Conservation (phyloP, 805 yeast genomes). For the Candida vaughaniae region DNA sequence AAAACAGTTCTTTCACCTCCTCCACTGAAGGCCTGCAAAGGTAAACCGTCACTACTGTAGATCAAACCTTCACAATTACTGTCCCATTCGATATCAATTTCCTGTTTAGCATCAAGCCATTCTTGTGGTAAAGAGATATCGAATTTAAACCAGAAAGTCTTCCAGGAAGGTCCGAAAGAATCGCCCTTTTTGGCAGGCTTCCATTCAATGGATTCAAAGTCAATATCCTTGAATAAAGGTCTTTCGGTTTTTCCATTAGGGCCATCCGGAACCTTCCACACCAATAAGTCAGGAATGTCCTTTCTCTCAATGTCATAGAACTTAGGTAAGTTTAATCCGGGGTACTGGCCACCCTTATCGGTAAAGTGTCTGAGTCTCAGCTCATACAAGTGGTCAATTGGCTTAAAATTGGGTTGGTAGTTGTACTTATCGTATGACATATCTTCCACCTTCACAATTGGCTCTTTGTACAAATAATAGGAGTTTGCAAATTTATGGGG, state of each 20-base stretch:
- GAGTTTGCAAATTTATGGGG: too few relatives aligned
- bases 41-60: conserved; percentile 64
- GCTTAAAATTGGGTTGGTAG: conserved; percentile 66
- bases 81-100: conserved; percentile 77
- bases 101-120: conserved; percentile 49
- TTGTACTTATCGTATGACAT: conserved; percentile 20
- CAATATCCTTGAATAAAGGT: conserved; percentile 59
- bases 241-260: conserved; percentile 46
- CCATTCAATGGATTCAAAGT: conserved; percentile 50
- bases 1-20: conserved; percentile 80
- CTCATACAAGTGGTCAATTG: conserved; percentile 71
- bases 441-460: too few relatives aligned
- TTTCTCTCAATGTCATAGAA: conserved; percentile 67
- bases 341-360: conserved; percentile 71
- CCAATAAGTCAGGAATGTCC: conserved; percentile 50
- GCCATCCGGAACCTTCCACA: conserved; percentile 70
- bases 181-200: conserved; percentile 66
- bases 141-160: conserved; percentile 90
- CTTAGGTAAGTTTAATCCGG: conserved; percentile 71
- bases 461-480: too few relatives aligned
- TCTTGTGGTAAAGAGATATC: conserved; percentile 59
- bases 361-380: conserved; percentile 74
- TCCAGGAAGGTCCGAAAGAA: conserved; percentile 93
- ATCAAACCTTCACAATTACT: conserved; percentile 83
- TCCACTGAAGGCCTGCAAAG: conserved; percentile 81